Evolutionary conservation across 495 filamentous ascomycete genomes (phyloP), one percentile per base, ranked within the genome.

Genomic region (Neurospora tetrasperma): DNA sequence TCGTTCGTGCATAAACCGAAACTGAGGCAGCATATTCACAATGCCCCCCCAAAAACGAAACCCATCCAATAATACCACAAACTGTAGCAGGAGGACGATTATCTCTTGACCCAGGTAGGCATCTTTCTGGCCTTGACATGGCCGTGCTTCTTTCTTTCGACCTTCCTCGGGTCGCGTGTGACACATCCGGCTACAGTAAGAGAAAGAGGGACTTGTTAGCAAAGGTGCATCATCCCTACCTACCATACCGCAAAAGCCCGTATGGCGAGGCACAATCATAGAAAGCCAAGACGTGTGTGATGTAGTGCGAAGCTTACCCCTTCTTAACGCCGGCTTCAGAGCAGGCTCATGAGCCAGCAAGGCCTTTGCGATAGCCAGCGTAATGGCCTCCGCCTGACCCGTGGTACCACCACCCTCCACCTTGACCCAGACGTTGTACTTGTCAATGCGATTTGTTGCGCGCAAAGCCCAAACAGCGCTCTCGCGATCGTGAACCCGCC

Each of bases 91-190:
- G 14, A 68, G 70, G 42, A 12, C 40, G 72, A 74, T 77, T 90
- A 92, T 84, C 90, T 86, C 89, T 98, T 98, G 85, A 98, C 95
- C 96, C 96, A 99, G 75, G 96, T 87, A 71, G 94, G 96, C 90
- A 93, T 96, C 88, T 99, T 99, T 83, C 96, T 91, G 54, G 96
- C 95, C 86, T 98, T 98, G 81, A 97, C 81, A 75, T 92, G 91
- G 76, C 96, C 96, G 35, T 94, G 89, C 89, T 99, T 99, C 91
- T 99, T 99, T 78, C 96, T 94, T 84, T 99, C 96, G 73, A 98
- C 96, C 71, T 85, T 89, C 81, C 94, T 92, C 48, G 92, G 88
- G 88, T 99, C 94, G 75, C 97, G 91, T 70, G 94, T 97, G 73
- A 98, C 88, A 79, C 90, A 92, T 71, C 96, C 96, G 79, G 95